Base-by-base conservation (phyloP, 2,329 filamentous ascomycete species). In the Cladosporium sp. region DNA sequence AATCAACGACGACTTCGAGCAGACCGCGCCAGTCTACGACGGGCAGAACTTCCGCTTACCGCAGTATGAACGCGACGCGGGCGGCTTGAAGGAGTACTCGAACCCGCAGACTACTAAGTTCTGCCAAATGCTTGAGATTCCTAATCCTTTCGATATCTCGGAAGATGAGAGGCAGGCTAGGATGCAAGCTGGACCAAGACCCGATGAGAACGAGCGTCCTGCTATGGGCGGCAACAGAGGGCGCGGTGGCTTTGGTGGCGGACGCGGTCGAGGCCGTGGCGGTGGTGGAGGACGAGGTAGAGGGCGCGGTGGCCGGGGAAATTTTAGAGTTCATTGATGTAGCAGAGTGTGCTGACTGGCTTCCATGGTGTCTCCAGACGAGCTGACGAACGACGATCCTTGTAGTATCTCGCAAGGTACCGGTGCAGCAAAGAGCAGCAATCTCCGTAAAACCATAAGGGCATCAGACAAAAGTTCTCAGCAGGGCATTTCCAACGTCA, bases 91-190 rank as follows among this genome's bases (percentile, higher is more conserved):
- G 1, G 93, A 97, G 78, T 94, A 94, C 75, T 92, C 88, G 4
- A 98, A 95, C 74, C 89, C 90, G 14, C 94, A 98, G 79, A 98
- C 93, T 7, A 82, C 81, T n/a, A 79, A 82, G 3, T 98, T 94
- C 75, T 99, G 95, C 77, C 81, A 88, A 65, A 79, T 98, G 64
- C 72, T 98, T 1, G 88, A 85, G 10, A 88, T 99, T 37, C 80
- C 86, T 6, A 96, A 98, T 75, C 83, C 88, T 11, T 96, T 89
- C 82, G 84, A 90, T 71, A 86, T 90, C 1, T 87, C 80, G n/a
- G 85, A 89, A 2, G 88, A 92, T 72, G 91, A 96, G 76, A 85
- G 88, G 60, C 79, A 80, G 16, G 81, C 82, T 66, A 83, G 89
- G 66, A 85, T 84, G 76, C 79, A 75, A n/a, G 80, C 77, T 26